Evolutionary conservation across 2,329 filamentous ascomycete genomes (phyloP).

Genomic region (Elsinoe fawcettii): DNA sequence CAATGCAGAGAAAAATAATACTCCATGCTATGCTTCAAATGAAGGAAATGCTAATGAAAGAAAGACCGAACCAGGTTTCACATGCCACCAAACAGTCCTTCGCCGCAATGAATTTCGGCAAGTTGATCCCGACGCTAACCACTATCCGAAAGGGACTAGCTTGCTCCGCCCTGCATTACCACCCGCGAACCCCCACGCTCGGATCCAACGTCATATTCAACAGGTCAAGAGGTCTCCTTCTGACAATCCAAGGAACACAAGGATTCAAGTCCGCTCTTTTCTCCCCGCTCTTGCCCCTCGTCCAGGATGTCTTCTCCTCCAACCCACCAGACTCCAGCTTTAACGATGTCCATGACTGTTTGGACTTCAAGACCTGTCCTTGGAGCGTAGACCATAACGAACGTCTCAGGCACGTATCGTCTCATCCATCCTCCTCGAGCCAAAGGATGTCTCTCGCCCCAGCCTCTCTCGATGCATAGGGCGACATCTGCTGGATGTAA

Average conservation of each 20-base stretch:
- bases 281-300: slow-evolving; percentile 16
- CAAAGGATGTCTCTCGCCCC: slow-evolving; percentile 64
- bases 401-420: slow-evolving; percentile 64
- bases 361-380: slow-evolving; percentile 60
- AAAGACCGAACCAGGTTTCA: no score
- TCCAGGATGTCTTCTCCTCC: slow-evolving; percentile 30
- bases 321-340: slow-evolving; percentile 66
- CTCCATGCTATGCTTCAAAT: no score
- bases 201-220: no score
- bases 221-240: no score
- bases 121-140: no score
- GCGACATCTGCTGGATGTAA: slow-evolving; percentile 71
- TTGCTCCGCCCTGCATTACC: no score
- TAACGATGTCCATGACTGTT: slow-evolving; percentile 60
- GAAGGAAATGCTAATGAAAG: no score
- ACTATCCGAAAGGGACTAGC: no score
- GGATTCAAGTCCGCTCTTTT: neutral
- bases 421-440: slow-evolving; percentile 59
- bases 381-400: slow-evolving; percentile 77
- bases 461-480: slow-evolving; percentile 64
- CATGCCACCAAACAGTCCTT: no score
- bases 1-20: no score
- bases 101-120: no score
- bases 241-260: neutral
- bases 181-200: no score